Conservation (phyloP, 2,329 filamentous ascomycete species). For the Nannizziopsis arthrosporioides region DNA sequence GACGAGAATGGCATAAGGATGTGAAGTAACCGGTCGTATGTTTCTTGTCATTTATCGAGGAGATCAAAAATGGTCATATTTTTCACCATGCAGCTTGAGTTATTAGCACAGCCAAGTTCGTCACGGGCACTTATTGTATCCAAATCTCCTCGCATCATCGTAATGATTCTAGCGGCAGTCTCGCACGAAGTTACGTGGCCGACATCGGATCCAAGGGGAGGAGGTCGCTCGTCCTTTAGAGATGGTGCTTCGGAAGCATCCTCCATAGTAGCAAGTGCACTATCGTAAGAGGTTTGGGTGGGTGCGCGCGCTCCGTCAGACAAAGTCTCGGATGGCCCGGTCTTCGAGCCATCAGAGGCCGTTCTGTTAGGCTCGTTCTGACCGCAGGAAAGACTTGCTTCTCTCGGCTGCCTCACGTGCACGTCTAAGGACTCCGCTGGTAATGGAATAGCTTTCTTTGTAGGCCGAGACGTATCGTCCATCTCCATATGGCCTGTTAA, state of each 20-base stretch:
- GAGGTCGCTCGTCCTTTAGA: constrained; percentile 22
- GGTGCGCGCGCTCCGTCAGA: too few relatives aligned
- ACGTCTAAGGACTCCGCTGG: not conserved
- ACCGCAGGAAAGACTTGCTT: too few relatives aligned
- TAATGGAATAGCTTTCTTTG: not conserved
- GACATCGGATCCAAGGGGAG: not conserved
- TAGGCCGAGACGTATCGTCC: constrained; percentile 1
- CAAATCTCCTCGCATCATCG: constrained; percentile 15
- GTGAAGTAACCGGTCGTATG: too few relatives aligned
- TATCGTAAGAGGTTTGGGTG: too few relatives aligned
- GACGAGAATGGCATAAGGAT: too few relatives aligned
- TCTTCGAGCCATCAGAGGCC: too few relatives aligned
- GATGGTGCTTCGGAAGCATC: constrained; percentile 5
- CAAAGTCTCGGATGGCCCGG: too few relatives aligned
- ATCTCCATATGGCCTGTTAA: constrained; percentile 9
- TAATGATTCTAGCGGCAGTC: constrained; percentile 18
- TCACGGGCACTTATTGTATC: constrained; percentile 13
- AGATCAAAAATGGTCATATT: constrained; percentile 17
- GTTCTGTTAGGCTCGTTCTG: too few relatives aligned
- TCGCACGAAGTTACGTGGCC: constrained; percentile 16
- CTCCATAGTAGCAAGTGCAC: too few relatives aligned
- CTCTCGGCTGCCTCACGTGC: too few relatives aligned
- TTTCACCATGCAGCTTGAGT: constrained; percentile 14
- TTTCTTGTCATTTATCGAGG: constrained; percentile 12
- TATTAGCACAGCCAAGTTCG: constrained; percentile 17